Conservation (phyloP, 2,329 filamentous ascomycete species). For the Thermomyces lanuginosus region DNA sequence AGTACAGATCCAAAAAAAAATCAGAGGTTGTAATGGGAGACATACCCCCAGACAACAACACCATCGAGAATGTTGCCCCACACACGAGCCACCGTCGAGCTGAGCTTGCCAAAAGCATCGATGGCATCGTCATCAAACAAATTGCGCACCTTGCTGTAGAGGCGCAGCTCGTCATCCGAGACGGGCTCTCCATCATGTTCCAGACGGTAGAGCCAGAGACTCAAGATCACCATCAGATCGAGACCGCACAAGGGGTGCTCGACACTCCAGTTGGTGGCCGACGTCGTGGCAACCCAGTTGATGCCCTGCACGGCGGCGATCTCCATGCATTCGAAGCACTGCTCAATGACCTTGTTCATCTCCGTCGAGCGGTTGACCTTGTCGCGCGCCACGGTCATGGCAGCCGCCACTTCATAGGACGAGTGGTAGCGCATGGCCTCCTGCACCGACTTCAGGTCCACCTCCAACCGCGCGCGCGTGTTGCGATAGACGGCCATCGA, state of each 20-base stretch:
- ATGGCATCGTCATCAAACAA: conserved; percentile 77
- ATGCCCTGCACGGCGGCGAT: conserved; percentile 88
- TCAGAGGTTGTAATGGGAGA: conserved; percentile 14
- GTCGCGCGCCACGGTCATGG: conserved; percentile 88
- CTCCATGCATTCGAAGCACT: conserved; percentile 95
- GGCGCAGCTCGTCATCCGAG: conserved; percentile 25
- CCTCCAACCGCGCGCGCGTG: conserved; percentile 76
- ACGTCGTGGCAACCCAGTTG: conserved; percentile 94
- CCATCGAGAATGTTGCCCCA: conserved; percentile 98
- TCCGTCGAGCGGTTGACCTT: conserved; percentile 88
- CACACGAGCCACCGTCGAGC: conserved; percentile 83
- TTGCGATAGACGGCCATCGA: conserved; percentile 95
- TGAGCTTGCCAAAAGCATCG: conserved; percentile 69
- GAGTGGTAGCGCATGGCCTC: conserved; percentile 95
- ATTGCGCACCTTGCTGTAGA: conserved; percentile 56
- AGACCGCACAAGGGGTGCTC: conserved; percentile 93
- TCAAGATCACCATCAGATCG: conserved; percentile 95
- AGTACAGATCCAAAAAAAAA: background rate
- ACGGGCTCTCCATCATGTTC: conserved; percentile 89
- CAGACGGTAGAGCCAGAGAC: conserved; percentile 94
- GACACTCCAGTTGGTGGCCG: conserved; percentile 96
- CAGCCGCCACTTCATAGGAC: conserved; percentile 87
- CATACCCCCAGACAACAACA: conserved; percentile 98
- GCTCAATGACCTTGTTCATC: conserved; percentile 97
- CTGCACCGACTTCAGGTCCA: conserved; percentile 89